These are phyloP conservation scores for Paradendryphiella salina DNA, from an alignment of 2,329 filamentous ascomycete genomes.

Conservation along the genomic window DNA sequence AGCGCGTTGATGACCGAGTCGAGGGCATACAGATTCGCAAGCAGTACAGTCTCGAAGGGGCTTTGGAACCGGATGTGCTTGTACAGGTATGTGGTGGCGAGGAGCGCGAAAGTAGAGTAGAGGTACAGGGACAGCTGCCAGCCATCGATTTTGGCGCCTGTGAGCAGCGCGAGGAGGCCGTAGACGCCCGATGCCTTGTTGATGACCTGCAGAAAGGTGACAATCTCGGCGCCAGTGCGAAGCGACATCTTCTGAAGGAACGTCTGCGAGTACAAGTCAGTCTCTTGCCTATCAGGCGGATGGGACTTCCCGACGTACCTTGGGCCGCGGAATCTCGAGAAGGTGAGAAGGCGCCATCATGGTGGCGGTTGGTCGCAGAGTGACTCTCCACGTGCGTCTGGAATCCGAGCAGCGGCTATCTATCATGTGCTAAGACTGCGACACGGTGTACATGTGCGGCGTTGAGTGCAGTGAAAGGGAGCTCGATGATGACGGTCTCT, in stretches of 20 bases:
- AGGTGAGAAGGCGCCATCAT: conserved; percentile 41
- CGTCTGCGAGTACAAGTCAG: conserved; percentile 57
- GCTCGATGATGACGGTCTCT: conserved; percentile 8
- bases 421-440: conserved; percentile 24
- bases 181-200: conserved; percentile 93
- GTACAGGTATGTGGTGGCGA: conserved; percentile 68
- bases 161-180: conserved; percentile 84
- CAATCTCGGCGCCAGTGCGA: conserved; percentile 82
- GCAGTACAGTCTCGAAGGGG: conserved; percentile 75
- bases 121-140: conserved; percentile 90
- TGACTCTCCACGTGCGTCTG: background rate
- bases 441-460: conserved; percentile 2
- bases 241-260: conserved; percentile 86
- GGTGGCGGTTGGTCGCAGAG: conserved; percentile 13
- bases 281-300: conserved; percentile 3
- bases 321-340: conserved; percentile 46
- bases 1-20: conserved; percentile 80
- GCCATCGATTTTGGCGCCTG: conserved; percentile 78
- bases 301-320: conserved; percentile 32
- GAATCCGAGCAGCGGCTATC: conserved; percentile 11
- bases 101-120: conserved; percentile 75
- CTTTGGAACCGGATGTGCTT: conserved; percentile 79
- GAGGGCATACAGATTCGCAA: conserved; percentile 83
- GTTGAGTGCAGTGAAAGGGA: conserved; percentile 10
- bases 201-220: conserved; percentile 79